These are phyloP conservation scores for Physcia stellaris DNA, from an alignment of 495 filamentous ascomycete species.

Conservation along the genomic window DNA sequence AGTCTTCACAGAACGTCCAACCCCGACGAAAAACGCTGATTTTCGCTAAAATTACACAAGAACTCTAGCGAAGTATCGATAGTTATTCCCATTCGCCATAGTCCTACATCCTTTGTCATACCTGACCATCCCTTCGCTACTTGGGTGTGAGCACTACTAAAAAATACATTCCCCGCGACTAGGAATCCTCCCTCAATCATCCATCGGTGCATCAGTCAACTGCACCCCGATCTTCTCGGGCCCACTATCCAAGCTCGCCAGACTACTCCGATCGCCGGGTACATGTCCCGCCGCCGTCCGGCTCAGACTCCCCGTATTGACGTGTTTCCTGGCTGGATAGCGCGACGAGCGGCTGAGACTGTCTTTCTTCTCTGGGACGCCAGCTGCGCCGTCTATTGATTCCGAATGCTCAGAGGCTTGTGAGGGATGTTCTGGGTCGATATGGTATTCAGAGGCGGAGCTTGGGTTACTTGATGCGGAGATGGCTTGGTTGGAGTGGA, in stretches of 20 bases:
- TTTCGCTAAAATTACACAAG: no score
- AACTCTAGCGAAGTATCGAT: no score
- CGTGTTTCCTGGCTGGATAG: conserved; percentile 28
- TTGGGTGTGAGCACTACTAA: no score
- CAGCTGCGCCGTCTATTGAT: conserved; percentile 20
- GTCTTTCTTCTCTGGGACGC: conserved; percentile 29
- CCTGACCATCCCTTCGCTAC: no score
- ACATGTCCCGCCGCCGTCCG: conserved; percentile 15
- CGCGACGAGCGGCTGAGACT: conserved; percentile 34
- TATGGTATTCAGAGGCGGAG: no score
- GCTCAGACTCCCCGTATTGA: conserved; percentile 25
- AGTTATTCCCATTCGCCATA: no score
- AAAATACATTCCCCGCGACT: no score
- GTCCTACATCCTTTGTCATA: no score
- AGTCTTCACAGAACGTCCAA: no score
- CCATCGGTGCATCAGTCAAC: conserved; percentile 74
- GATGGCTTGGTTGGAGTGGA: conserved; percentile 12
- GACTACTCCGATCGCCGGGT: conserved; percentile 27
- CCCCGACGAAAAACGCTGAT: no score
- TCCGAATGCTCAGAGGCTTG: conserved; percentile 17
- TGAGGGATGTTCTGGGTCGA: conserved; percentile 1
- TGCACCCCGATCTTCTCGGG: conserved; percentile 49
- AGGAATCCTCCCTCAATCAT: no score
- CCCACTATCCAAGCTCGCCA: conserved; percentile 17
- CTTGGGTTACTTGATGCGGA: conserved; percentile 23